Evolutionary conservation across 257 asterid genomes (phyloP), one percentile per base, ranked within the genome.

Genomic region (Mitragyna speciosa): DNA sequence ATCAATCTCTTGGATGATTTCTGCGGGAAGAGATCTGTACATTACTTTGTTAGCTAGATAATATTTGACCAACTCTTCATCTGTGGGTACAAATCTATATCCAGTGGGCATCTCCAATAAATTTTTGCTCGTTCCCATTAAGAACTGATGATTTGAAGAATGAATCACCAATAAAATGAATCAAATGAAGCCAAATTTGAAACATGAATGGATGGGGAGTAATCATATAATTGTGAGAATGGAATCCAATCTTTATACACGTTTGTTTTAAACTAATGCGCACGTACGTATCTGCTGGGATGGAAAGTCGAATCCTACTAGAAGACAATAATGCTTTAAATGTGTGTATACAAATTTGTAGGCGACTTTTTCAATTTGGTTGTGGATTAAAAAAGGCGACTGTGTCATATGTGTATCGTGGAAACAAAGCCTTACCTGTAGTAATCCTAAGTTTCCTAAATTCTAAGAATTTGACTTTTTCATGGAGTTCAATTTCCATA

Each of bases 61-160:
- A 64, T 67, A 16, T 1, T 56, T 66, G 47, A 73, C 7, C 77
- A 86, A 72, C 22, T 83, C 87, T 73, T 75, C 85, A n/a, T 86
- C 84, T 0, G 80, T 83, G 3, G 87, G 89, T 17, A 77, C 10
- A 76, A 86, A 86, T n/a, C 87, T 75, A 66, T 75, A 86, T 49
- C 89, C 89, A 12, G 73, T n/a, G 7, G 89, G 84, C 75, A 81
- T 59, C 43, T 59, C 43, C 19, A 48, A 26, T 0, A 12, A 1
- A 6, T 45, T 41, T 75, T 43, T 4, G 17, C 30, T 22, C 10
- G 39, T 58, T 22, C 19, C 78, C 68, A 75, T 75, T 30, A 31
- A 54, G 30, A 59, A 56, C 7, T 56, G 64, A 45, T 43, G 58
- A 43, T 3, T 16, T 45, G 59, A n/a, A 20, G 6, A 4, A 45